Evolutionary conservation across 352 stramenopile species (phyloP).

Genomic region (Pythium sp.): DNA sequence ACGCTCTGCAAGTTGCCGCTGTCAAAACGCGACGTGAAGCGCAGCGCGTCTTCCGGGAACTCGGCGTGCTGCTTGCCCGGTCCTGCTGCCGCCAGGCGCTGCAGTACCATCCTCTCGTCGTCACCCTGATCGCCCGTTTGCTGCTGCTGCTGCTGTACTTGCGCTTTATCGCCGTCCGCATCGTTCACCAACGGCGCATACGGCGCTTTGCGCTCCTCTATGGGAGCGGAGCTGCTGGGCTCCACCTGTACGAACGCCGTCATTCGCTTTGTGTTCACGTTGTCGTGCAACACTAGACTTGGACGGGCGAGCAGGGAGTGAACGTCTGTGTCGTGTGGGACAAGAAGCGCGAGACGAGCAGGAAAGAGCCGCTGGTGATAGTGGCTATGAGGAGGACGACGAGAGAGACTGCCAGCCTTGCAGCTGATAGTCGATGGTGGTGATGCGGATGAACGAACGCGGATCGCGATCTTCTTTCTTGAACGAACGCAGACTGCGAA

Average conservation of each 20-base stretch:
- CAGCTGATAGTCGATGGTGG: no score
- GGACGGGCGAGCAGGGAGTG: not conserved
- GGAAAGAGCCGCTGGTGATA: no score
- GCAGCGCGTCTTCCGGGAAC: conserved; percentile 31
- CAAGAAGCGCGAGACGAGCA: not conserved
- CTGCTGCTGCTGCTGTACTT: not conserved
- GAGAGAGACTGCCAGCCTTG: no score
- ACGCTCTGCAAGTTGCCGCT: conserved; percentile 31
- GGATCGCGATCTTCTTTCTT: no score
- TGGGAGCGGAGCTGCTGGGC: not conserved
- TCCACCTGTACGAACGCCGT: not conserved
- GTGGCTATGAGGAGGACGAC: not conserved
- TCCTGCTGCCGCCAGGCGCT: conserved; percentile 23
- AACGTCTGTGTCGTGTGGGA: no score
- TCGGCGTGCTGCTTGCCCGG: conserved; percentile 29
- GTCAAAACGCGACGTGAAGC: conserved; percentile 41
- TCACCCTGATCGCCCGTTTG: not conserved
- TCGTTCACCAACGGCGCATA: not conserved
- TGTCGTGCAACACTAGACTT: not conserved
- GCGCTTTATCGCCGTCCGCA: not conserved
- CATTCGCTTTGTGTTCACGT: not conserved
- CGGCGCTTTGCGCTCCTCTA: not conserved
- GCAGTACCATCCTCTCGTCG: conserved; percentile 5
- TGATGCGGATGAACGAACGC: no score
- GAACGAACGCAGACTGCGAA: no score